phyloP scores from a whole-genome alignment of 1,139 yeast genomes.

The Meyerozyma elateridarum region DNA sequence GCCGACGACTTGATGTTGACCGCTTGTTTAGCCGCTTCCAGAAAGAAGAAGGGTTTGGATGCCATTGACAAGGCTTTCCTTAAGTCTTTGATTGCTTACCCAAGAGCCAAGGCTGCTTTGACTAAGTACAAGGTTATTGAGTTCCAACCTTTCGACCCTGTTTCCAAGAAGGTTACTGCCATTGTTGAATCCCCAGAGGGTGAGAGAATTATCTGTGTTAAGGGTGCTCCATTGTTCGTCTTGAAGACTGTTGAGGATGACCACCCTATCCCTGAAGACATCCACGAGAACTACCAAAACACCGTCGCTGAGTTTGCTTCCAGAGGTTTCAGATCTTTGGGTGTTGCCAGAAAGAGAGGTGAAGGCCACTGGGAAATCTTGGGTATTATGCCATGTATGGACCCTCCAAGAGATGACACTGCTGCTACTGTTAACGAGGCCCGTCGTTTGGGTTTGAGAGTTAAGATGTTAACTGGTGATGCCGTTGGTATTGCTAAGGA shows the following conservation, averaged over 20 bases:
- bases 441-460: constrained; percentile 88
- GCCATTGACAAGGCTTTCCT: constrained; percentile 97
- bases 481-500: constrained; percentile 99
- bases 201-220: constrained; percentile 92
- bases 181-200: constrained; percentile 94
- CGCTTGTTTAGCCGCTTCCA: constrained; percentile 96
- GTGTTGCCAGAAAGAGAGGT: constrained; percentile 99
- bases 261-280: constrained; percentile 94
- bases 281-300: constrained; percentile 92
- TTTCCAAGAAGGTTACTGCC: constrained; percentile 93
- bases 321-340: constrained; percentile 97
- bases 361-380: constrained; percentile 98
- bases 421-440: constrained; percentile 95
- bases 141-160: constrained; percentile 98
- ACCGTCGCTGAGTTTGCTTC: constrained; percentile 96
- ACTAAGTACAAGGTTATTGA: constrained; percentile 93
- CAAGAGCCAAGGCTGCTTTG: constrained; percentile 93
- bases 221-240: constrained; percentile 96
- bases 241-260: constrained; percentile 95
- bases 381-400: constrained; percentile 99
- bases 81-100: constrained; percentile 79
- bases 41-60: constrained; percentile 98
- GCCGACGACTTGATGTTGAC: constrained; percentile 96
- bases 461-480: constrained; percentile 98
- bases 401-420: constrained; percentile 98